Evolutionary conservation across 192 early-diverging fungal species (phyloP).

Genomic region (Piromyces sp.): DNA sequence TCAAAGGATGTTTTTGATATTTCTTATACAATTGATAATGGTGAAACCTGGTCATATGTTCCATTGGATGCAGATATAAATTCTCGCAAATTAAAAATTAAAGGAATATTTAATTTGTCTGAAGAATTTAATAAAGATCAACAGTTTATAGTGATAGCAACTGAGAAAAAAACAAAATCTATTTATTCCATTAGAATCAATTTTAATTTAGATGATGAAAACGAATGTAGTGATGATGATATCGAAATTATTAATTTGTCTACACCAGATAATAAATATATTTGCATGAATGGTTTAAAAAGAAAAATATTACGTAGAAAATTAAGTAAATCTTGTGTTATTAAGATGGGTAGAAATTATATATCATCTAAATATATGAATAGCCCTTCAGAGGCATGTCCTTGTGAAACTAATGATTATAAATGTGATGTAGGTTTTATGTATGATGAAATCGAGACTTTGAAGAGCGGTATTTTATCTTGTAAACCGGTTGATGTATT

Average conservation of each 20-base stretch:
- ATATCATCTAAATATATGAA: neutral
- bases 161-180: neutral
- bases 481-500: neutral
- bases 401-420: neutral
- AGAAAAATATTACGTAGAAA: neutral
- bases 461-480: neutral
- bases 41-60: neutral
- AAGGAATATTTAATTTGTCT: neutral
- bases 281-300: neutral
- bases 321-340: neutral
- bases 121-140: neutral
- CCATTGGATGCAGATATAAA: no score
- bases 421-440: neutral
- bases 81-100: neutral
- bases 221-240: neutral
- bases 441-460: neutral
- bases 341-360: neutral
- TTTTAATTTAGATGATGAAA: neutral
- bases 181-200: neutral
- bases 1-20: neutral
- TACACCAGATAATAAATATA: neutral
- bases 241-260: neutral
- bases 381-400: neutral
- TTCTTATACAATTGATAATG: neutral
- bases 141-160: neutral